These are phyloP conservation scores for Allium fistulosum DNA, from an alignment of 106 monocot genomes.

Conservation along the genomic window DNA sequence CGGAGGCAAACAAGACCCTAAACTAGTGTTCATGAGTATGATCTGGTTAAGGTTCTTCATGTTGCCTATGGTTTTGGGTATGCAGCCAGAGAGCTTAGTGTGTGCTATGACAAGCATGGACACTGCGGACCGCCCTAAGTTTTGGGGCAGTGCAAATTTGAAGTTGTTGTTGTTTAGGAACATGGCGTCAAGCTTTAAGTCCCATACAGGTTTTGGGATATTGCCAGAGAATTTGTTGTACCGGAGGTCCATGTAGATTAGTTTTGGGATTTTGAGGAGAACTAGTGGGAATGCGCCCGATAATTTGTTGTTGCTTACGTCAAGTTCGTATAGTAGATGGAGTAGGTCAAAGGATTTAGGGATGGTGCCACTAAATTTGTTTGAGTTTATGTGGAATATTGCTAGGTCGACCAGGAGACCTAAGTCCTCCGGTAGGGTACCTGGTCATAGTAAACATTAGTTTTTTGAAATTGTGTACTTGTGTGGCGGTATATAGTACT, in stretches of 20 bases:
- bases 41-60: conserved; percentile 43
- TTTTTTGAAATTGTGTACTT: too few relatives aligned
- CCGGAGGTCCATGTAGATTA: conserved; percentile 36
- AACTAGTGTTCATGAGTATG: conserved; percentile 29
- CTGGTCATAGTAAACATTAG: neutral
- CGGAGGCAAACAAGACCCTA: conserved; percentile 52
- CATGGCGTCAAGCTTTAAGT: conserved; percentile 40
- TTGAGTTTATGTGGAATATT: neutral
- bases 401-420: neutral
- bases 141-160: conserved; percentile 23
- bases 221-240: conserved; percentile 38
- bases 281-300: conserved; percentile 30
- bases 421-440: conserved; percentile 14
- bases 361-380: conserved; percentile 9
- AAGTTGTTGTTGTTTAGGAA: conserved; percentile 48
- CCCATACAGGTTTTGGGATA: conserved; percentile 28
- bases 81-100: conserved; percentile 33
- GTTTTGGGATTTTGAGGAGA: conserved; percentile 26
- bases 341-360: conserved; percentile 16
- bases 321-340: conserved; percentile 32
- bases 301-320: conserved; percentile 32
- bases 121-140: conserved; percentile 35
- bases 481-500: too few relatives aligned
- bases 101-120: conserved; percentile 47
- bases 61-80: conserved; percentile 32